A percentile compares a stretch with the other conserved stretches of the same genome.
phyloP scores from a whole-genome alignment of 2,329 filamentous ascomycete species.

The Kalmusia sp. region DNA sequence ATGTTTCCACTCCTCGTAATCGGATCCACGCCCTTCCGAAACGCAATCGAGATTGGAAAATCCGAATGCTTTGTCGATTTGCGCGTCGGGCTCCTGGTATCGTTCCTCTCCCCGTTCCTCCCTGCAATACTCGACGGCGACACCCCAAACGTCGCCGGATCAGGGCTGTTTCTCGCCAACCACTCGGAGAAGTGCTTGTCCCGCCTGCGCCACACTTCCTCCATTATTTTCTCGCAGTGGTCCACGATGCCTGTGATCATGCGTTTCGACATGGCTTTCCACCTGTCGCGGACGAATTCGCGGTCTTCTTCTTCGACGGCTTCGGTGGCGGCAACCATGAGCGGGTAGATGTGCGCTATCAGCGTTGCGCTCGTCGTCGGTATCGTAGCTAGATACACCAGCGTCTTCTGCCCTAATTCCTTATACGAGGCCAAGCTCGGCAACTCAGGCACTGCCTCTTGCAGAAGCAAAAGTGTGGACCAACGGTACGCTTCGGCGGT shows the following conservation, averaged over 20 bases:
- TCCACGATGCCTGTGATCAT: slow-evolving; percentile 72
- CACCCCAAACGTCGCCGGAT: slow-evolving; percentile 13
- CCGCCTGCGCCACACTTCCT: slow-evolving; percentile 71
- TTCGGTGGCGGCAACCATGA: slow-evolving; percentile 71
- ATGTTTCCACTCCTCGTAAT: slow-evolving; percentile 57
- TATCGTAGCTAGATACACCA: slow-evolving; percentile 68
- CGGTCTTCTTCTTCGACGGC: slow-evolving; percentile 65
- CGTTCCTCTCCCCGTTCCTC: slow-evolving; percentile 6
- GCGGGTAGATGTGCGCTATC: slow-evolving; percentile 73
- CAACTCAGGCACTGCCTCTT: slow-evolving; percentile 72
- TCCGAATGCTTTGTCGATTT: slow-evolving; percentile 12
- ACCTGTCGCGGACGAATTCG: slow-evolving; percentile 68
- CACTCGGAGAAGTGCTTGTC: slow-evolving; percentile 57
- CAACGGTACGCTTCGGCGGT: slow-evolving; percentile 72
- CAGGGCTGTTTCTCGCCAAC: slow-evolving; percentile 2
- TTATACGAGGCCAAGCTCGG: slow-evolving; percentile 61
- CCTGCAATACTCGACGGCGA: background rate
- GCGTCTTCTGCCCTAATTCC: slow-evolving; percentile 66
- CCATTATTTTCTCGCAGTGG: slow-evolving; percentile 67
- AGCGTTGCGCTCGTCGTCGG: slow-evolving; percentile 66
- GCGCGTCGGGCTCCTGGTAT: slow-evolving; percentile 10
- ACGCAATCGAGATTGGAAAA: slow-evolving; percentile 44
- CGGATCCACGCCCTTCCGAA: slow-evolving; percentile 35
- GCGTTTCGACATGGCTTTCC: slow-evolving; percentile 65
- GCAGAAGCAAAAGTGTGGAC: slow-evolving; percentile 68